Evolutionary conservation across 495 filamentous ascomycete genomes (phyloP).

Genomic region (Amniculicola lignicola): DNA sequence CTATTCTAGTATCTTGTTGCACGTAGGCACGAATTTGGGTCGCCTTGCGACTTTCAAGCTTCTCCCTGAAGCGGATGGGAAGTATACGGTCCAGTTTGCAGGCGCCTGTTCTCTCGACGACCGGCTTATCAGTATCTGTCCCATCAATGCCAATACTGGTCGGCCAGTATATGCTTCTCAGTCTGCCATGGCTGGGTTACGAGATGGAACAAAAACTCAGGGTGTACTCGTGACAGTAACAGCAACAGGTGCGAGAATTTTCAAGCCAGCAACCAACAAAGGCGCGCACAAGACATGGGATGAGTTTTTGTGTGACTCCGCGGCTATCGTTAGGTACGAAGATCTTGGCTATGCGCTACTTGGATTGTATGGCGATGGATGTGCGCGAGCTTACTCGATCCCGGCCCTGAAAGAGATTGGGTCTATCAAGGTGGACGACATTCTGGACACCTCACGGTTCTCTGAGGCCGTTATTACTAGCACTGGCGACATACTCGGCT

Average conservation of each 20-base stretch:
- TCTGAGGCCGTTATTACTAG: slow-evolving; percentile 64
- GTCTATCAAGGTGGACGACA: slow-evolving; percentile 55
- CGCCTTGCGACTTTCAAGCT: slow-evolving; percentile 86
- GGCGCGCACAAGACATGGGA: slow-evolving; percentile 88
- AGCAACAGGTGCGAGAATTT: slow-evolving; percentile 70
- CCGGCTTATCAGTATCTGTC: slow-evolving; percentile 68
- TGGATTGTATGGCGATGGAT: slow-evolving; percentile 77
- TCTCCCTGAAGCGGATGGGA: slow-evolving; percentile 64
- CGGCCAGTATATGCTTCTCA: slow-evolving; percentile 72
- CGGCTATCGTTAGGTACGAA: slow-evolving; percentile 68
- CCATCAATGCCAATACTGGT: slow-evolving; percentile 75
- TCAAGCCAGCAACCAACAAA: slow-evolving; percentile 78
- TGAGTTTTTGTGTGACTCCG: slow-evolving; percentile 72
- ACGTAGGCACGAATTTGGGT: slow-evolving; percentile 83
- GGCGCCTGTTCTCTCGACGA: slow-evolving; percentile 67
- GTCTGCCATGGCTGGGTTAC: slow-evolving; percentile 63
- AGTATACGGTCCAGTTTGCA: slow-evolving; percentile 69
- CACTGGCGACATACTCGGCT: slow-evolving; percentile 77
- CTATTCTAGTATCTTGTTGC: slow-evolving; percentile 90
- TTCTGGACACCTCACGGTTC: slow-evolving; percentile 70
- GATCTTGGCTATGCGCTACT: slow-evolving; percentile 73
- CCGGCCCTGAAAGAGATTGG: slow-evolving; percentile 84
- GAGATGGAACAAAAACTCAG: slow-evolving; percentile 65
- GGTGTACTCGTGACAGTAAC: slow-evolving; percentile 71
- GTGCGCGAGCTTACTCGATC: slow-evolving; percentile 73